Percentiles rank a stretch among this genome's conserved stretches.
These are phyloP conservation scores for Adansonia madagascariensis DNA, from an alignment of 441 rosid species.

Conservation along the genomic window DNA sequence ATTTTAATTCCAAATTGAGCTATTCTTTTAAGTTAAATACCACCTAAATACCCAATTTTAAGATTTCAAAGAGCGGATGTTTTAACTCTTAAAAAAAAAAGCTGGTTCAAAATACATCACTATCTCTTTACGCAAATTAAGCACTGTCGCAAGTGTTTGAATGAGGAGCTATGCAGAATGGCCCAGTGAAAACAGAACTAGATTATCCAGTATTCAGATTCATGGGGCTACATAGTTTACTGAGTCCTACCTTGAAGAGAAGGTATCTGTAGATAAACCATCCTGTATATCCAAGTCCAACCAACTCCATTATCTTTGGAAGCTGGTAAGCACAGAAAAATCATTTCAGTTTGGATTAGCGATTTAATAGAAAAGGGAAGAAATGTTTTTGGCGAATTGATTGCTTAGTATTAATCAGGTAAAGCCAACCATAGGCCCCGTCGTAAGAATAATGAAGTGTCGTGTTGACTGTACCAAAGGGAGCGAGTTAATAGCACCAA, in stretches of 20 bases:
- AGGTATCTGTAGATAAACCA: conserved; percentile 99
- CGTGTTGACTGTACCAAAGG: conserved; percentile 62
- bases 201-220: not conserved
- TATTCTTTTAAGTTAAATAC: not conserved
- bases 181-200: not conserved
- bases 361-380: not conserved
- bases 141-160: not conserved
- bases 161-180: not conserved
- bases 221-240: not conserved
- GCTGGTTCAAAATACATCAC: not conserved
- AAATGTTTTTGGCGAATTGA: not conserved
- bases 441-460: not conserved
- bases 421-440: too few relatives aligned
- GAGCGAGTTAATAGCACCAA: conserved; percentile 82
- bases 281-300: conserved; percentile 99
- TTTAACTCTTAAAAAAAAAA: not conserved
- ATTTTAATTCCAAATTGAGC: not conserved
- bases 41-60: not conserved
- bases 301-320: conserved; percentile 95
- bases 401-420: not conserved
- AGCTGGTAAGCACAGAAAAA: conserved; percentile 51
- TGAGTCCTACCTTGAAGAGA: conserved; percentile 79
- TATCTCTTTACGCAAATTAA: not conserved
- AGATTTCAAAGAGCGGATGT: not conserved
- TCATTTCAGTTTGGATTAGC: conserved; percentile 1